These are phyloP conservation scores for Cyclocybe aegerita DNA, from an alignment of 768 basidiomycete genomes.

Conservation along the genomic window DNA sequence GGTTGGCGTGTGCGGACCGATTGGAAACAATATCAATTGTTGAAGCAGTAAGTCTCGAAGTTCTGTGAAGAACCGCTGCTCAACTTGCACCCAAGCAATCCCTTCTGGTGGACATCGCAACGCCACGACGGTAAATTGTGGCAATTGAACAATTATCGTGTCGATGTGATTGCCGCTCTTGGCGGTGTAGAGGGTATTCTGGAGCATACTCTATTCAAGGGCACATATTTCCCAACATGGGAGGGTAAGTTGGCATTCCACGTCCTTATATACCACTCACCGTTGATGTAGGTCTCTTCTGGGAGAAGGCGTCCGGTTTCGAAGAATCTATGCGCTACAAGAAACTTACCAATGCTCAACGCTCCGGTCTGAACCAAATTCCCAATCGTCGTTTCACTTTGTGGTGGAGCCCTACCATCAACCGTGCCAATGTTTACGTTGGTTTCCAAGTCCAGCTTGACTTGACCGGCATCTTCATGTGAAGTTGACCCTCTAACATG, in stretches of 20 bases:
- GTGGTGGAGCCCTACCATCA: slow-evolving; percentile 99
- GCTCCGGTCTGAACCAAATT: slow-evolving; percentile 96
- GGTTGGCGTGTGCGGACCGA: slow-evolving; percentile 98
- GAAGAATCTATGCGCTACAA: slow-evolving; percentile 96
- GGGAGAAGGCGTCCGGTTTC: slow-evolving; percentile 98
- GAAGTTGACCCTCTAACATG: slow-evolving; percentile 15
- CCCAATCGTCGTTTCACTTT: slow-evolving; percentile 98
- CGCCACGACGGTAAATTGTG: slow-evolving; percentile 95
- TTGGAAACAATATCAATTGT: slow-evolving; percentile 95
- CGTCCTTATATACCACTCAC: slow-evolving; percentile 3
- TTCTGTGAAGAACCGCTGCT: neutral
- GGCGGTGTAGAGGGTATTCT: slow-evolving; percentile 96
- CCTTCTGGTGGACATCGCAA: slow-evolving; percentile 99
- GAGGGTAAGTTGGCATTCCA: slow-evolving; percentile 53
- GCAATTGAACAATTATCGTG: slow-evolving; percentile 98
- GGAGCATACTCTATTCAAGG: slow-evolving; percentile 97
- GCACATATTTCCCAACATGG: slow-evolving; percentile 97
- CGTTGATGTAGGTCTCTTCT: slow-evolving; percentile 69
- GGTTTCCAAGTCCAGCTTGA: slow-evolving; percentile 99
- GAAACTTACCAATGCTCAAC: slow-evolving; percentile 97
- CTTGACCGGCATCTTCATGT: slow-evolving; percentile 95
- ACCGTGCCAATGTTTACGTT: slow-evolving; percentile 98
- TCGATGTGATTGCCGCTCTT: slow-evolving; percentile 97
- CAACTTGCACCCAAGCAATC: slow-evolving; percentile 57
- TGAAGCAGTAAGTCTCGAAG: slow-evolving; percentile 69